Conservation (phyloP, 2,329 filamentous ascomycete genomes). For the Lasiodiplodia citricola region DNA sequence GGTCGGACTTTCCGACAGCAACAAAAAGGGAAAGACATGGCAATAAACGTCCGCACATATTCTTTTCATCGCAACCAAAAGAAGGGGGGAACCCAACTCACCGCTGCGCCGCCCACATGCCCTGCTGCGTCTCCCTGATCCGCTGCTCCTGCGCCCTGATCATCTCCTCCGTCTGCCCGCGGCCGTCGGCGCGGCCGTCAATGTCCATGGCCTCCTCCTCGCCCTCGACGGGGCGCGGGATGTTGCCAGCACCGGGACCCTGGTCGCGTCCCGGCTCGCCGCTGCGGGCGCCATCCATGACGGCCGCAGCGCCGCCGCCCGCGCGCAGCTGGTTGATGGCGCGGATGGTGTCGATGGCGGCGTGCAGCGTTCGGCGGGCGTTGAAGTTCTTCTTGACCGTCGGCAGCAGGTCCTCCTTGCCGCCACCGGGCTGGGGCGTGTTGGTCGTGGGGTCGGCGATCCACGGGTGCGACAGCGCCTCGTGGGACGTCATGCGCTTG, state of each 20-base stretch:
- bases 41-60: not conserved
- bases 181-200: slow-evolving; percentile 63
- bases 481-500: slow-evolving; percentile 89
- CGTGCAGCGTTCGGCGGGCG: slow-evolving; percentile 67
- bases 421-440: slow-evolving; percentile 34
- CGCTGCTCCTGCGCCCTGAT: slow-evolving; percentile 64
- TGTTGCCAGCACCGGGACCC: slow-evolving; percentile 28
- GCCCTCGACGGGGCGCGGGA: slow-evolving; percentile 21
- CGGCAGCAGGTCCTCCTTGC: slow-evolving; percentile 62
- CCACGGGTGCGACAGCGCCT: slow-evolving; percentile 69
- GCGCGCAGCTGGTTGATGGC: slow-evolving; percentile 71
- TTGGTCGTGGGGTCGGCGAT: slow-evolving; percentile 62
- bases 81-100: not conserved
- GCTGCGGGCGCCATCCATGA: slow-evolving; percentile 67
- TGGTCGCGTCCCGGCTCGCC: slow-evolving; percentile 53
- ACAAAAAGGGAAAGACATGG: not conserved
- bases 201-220: slow-evolving; percentile 53
- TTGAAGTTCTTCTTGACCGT: slow-evolving; percentile 76
- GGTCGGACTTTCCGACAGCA: not conserved
- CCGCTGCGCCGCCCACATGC: slow-evolving; percentile 54
- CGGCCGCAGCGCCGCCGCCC: slow-evolving; percentile 58
- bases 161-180: slow-evolving; percentile 67
- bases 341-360: slow-evolving; percentile 70
- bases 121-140: slow-evolving; percentile 64
- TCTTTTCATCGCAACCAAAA: not conserved